phyloP scores from a whole-genome alignment of 352 stramenopile species.

The Discostella stelligera region DNA sequence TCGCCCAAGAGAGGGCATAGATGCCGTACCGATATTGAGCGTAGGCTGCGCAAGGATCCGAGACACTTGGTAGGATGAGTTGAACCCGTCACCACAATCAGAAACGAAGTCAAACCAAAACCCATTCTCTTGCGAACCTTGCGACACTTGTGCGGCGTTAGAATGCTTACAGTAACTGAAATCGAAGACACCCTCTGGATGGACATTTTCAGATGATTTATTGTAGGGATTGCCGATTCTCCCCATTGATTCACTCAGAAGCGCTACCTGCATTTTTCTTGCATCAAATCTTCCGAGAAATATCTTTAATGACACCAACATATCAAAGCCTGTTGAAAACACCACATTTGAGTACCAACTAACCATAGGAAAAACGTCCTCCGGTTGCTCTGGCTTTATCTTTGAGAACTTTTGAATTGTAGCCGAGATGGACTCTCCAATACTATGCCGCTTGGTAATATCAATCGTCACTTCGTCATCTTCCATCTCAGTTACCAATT shows the following conservation, averaged over 20 bases:
- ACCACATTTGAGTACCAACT: constrained; percentile 93
- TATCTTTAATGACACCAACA: constrained; percentile 91
- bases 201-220: neutral
- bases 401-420: constrained; percentile 50
- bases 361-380: constrained; percentile 85
- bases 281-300: constrained; percentile 89
- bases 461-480: constrained; percentile 15
- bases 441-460: constrained; percentile 9
- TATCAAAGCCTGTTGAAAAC: constrained; percentile 70
- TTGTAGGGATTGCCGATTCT: constrained; percentile 1
- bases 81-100: constrained; percentile 91
- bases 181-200: constrained; percentile 41
- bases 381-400: constrained; percentile 39
- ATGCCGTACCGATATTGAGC: constrained; percentile 79
- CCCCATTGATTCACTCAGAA: constrained; percentile 52
- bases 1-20: constrained; percentile 27
- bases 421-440: constrained; percentile 27
- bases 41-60: constrained; percentile 87
- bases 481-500: constrained; percentile 27
- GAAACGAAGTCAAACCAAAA: constrained; percentile 93
- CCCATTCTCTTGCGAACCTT: constrained; percentile 53
- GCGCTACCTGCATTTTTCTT: constrained; percentile 87
- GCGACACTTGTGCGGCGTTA: constrained; percentile 3
- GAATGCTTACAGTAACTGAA: constrained; percentile 27
- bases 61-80: constrained; percentile 91